These are phyloP conservation scores for Suillus discolor DNA, from an alignment of 768 basidiomycete species.

Conservation along the genomic window DNA sequence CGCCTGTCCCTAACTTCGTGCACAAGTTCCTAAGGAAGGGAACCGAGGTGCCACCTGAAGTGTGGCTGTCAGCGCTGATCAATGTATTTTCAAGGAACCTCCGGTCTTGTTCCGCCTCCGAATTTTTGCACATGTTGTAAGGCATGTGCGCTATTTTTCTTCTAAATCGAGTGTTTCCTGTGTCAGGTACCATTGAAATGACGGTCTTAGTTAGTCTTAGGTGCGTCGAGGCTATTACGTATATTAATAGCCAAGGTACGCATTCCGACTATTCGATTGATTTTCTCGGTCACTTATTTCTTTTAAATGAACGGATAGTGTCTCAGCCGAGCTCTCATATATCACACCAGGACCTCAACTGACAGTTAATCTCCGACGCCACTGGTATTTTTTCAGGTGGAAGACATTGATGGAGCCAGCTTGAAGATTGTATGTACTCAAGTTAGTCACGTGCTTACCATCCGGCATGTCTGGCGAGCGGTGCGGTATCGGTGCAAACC, in stretches of 20 bases:
- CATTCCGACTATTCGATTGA: not conserved
- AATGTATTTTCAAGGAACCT: not conserved
- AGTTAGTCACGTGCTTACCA: not conserved
- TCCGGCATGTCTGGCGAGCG: not conserved
- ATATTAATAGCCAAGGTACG: not conserved
- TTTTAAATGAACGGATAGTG: not conserved
- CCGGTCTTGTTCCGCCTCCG: not conserved
- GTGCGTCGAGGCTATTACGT: constrained; percentile 1
- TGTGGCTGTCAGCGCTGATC: not conserved
- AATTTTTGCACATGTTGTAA: not conserved
- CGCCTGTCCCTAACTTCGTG: not conserved
- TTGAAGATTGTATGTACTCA: not conserved
- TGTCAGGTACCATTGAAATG: not conserved
- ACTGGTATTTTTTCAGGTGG: not conserved
- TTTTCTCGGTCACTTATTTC: not conserved
- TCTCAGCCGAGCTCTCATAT: not conserved
- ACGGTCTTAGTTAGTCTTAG: constrained; percentile 2
- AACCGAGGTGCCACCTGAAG: not conserved
- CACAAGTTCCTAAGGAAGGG: constrained; percentile 1
- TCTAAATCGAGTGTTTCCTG: not conserved
- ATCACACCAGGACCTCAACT: not conserved
- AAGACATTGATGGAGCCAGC: not conserved
- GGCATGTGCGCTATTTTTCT: not conserved
- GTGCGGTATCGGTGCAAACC: not conserved
- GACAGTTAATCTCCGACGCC: not conserved